Evolutionary conservation across 2,329 filamentous ascomycete species (phyloP).

Genomic region (Colletotrichum falcatum): DNA sequence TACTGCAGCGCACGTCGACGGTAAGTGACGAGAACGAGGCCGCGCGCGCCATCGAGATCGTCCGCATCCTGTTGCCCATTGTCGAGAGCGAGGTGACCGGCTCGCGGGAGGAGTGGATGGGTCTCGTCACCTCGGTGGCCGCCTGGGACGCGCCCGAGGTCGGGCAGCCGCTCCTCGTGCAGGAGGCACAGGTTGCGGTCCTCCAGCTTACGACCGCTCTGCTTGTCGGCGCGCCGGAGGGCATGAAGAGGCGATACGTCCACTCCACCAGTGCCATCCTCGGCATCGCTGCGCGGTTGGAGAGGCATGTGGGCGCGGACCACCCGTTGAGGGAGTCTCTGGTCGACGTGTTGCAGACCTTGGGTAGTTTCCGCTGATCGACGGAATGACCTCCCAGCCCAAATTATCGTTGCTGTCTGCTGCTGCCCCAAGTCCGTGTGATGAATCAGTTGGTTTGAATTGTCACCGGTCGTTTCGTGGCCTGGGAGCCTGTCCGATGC

Average conservation of each 20-base stretch:
- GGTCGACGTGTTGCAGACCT: conserved; percentile 57
- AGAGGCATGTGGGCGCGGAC: conserved; percentile 46
- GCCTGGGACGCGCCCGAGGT: conserved; percentile 57
- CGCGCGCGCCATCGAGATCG: conserved; percentile 65
- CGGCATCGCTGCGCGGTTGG: conserved; percentile 60
- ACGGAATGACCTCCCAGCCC: background rate
- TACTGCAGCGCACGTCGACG: conserved; percentile 53
- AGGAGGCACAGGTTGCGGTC: conserved; percentile 66
- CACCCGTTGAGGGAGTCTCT: conserved; percentile 56
- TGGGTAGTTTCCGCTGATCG: conserved; percentile 44
- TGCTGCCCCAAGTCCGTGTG: background rate
- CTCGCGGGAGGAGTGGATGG: conserved; percentile 68
- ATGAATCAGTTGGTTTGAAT: background rate
- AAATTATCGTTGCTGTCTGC: background rate
- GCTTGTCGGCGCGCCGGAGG: conserved; percentile 59
- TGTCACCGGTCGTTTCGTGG: background rate
- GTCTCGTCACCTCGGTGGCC: conserved; percentile 63
- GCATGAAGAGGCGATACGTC: conserved; percentile 62
- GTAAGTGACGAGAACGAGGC: conserved; percentile 50
- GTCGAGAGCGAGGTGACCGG: conserved; percentile 59
- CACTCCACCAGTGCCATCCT: conserved; percentile 64
- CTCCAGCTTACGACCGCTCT: conserved; percentile 68
- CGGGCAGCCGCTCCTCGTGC: conserved; percentile 45
- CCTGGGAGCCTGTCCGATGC: background rate
- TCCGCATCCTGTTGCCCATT: conserved; percentile 66